Conservation (phyloP, 352 stramenopile genomes). For the Halophytophthora polymorphica region DNA sequence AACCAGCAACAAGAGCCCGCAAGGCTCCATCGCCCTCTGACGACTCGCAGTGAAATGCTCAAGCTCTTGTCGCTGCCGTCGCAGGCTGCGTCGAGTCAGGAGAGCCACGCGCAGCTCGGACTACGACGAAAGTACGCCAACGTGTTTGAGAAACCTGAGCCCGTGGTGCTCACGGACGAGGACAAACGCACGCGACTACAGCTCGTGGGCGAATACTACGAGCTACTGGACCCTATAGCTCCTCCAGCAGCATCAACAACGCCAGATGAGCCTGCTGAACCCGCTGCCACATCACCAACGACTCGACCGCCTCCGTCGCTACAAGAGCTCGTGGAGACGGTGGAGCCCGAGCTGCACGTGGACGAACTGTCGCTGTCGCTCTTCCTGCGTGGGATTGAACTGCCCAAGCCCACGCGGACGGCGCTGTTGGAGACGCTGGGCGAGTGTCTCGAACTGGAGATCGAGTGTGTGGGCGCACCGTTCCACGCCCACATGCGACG, state of each 20-base stretch:
- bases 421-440: conserved; percentile 55
- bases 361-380: conserved; percentile 63
- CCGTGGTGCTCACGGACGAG: conserved; percentile 34
- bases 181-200: conserved; percentile 38
- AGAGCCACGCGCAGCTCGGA: conserved; percentile 26
- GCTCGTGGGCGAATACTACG: conserved; percentile 57
- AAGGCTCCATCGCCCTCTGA: conserved; percentile 26
- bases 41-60: conserved; percentile 60
- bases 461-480: conserved; percentile 58
- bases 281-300: too few relatives aligned
- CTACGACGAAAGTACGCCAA: conserved; percentile 49
- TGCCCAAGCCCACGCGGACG: conserved; percentile 55
- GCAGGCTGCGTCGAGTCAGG: conserved; percentile 36
- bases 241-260: conserved; percentile 13
- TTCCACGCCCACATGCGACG: conserved; percentile 73
- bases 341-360: conserved; percentile 64
- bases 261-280: conserved; percentile 1
- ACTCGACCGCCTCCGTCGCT: conserved; percentile 13
- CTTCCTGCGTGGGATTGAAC: conserved; percentile 55
- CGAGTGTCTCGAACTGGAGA: conserved; percentile 54
- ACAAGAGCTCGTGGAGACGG: conserved; percentile 45
- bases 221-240: conserved; percentile 25
- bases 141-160: conserved; percentile 45
- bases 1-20: conserved; percentile 1
- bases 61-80: conserved; percentile 45